These are phyloP conservation scores for Thraustochytrium sp. DNA, from an alignment of 352 stramenopile genomes.

Conservation along the genomic window DNA sequence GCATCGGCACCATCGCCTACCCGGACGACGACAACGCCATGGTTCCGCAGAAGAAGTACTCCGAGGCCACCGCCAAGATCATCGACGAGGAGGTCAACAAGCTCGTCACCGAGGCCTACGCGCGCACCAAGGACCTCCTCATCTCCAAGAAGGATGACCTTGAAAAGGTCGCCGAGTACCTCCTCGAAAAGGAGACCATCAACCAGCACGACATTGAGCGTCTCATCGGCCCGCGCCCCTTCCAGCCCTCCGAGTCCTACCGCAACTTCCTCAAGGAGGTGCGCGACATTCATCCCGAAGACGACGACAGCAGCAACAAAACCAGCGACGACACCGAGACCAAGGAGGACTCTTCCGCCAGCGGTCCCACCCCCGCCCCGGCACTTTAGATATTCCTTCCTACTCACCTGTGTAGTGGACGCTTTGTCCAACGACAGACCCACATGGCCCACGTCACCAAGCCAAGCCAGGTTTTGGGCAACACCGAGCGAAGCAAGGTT, in stretches of 20 bases:
- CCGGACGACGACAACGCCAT: constrained; percentile 75
- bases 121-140: constrained; percentile 87
- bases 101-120: constrained; percentile 95
- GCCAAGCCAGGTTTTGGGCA: too few relatives aligned
- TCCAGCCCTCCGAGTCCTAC: constrained; percentile 87
- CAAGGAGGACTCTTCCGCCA: not conserved
- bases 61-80: constrained; percentile 89
- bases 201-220: constrained; percentile 94
- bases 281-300: not conserved
- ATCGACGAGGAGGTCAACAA: constrained; percentile 97
- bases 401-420: too few relatives aligned
- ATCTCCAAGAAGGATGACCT: constrained; percentile 85
- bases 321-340: not conserved
- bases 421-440: too few relatives aligned
- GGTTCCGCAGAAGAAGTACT: constrained; percentile 90
- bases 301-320: not conserved
- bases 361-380: not conserved
- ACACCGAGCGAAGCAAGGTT: too few relatives aligned
- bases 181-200: constrained; percentile 98
- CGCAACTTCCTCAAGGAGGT: constrained; percentile 78
- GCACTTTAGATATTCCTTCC: not conserved
- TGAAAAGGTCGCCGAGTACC: constrained; percentile 82
- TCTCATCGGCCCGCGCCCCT: constrained; percentile 86
- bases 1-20: constrained; percentile 92
- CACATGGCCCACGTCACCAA: too few relatives aligned